Evolutionary conservation across 805 yeast species (phyloP), one percentile per base, ranked within the genome.

Genomic region (Starmerella stellata): DNA sequence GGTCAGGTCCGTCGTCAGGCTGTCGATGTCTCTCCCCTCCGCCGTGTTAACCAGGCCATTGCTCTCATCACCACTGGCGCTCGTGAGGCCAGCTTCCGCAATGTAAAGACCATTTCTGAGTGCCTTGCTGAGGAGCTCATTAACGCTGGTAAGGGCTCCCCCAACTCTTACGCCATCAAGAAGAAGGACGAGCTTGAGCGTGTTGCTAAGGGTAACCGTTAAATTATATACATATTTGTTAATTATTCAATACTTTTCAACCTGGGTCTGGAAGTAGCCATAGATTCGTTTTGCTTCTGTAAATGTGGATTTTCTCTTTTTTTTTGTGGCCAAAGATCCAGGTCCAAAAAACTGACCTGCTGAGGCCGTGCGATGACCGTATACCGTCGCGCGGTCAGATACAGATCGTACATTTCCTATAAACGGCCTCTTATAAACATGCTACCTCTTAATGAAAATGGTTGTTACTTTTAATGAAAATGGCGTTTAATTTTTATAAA

Each of bases 1-100:
- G 98, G 98, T 80, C 81, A 96, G 64, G 99, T 92, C 61, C 90
- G 98, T 80, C 83, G 99, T 78, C 98, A 92, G 74, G 98, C 99
- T 56, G 99, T 90, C 65, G 99, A 90, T 82, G 99, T 90, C 54
- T 85, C 98, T 63, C 99, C 99, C 64, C 77, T 90, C 68, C 85
- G 99, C 79, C 87, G 99, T 76, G 95, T 90, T 58, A 90, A 90
- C 94, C 96, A 90, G 72, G 92, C 99, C 61, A 75, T 90, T 62
- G 74, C 98, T 62, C 75, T 90, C 64, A 72, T 90, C 69, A 92
- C 99, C 74, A 78, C 80, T 61, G 99, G 99, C 78, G 94, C 68
- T 38, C 90, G 99, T 77, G 99, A 90, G 76, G 85, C 99, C 65
- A 74, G 96, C 62, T 90, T 90, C 95, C 90, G 98, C 78, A 90